Conservation (phyloP, 805 yeast species). For the Saccharomycopsis babjevae region DNA sequence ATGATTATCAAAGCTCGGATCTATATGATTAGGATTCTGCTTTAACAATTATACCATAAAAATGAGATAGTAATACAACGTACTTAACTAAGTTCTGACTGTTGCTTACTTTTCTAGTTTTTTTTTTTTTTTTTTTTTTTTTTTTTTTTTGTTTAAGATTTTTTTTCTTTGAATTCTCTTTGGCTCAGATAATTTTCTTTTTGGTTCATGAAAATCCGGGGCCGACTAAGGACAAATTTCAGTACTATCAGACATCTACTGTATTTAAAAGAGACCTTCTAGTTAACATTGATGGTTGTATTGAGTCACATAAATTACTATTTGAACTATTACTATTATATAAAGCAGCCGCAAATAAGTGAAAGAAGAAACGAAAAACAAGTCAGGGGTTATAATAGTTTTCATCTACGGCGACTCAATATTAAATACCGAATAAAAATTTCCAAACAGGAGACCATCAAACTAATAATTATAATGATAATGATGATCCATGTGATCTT, state of each 20-base stretch:
- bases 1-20: too few species aligned
- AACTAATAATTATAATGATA: slow-evolving; percentile 65
- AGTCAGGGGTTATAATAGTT: background rate
- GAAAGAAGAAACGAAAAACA: too few species aligned
- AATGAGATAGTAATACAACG: too few species aligned
- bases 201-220: background rate
- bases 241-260: background rate
- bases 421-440: slow-evolving; percentile 49
- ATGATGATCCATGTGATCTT: slow-evolving; percentile 87
- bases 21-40: too few species aligned
- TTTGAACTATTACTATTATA: too few species aligned
- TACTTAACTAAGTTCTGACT: background rate
- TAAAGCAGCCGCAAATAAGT: too few species aligned
- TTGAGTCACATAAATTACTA: too few species aligned
- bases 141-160: background rate
- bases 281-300: too few species aligned
- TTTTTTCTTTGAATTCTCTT: background rate
- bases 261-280: too few species aligned
- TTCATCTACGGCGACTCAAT: background rate
- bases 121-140: background rate
- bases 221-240: slow-evolving; percentile 2
- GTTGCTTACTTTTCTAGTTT: background rate
- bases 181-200: background rate
- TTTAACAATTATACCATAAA: background rate
- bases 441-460: slow-evolving; percentile 67